A percentile compares a stretch with the other conserved stretches of the same genome.
phyloP scores from a whole-genome alignment of 208 protist species.

The Strigomonas culicis region DNA sequence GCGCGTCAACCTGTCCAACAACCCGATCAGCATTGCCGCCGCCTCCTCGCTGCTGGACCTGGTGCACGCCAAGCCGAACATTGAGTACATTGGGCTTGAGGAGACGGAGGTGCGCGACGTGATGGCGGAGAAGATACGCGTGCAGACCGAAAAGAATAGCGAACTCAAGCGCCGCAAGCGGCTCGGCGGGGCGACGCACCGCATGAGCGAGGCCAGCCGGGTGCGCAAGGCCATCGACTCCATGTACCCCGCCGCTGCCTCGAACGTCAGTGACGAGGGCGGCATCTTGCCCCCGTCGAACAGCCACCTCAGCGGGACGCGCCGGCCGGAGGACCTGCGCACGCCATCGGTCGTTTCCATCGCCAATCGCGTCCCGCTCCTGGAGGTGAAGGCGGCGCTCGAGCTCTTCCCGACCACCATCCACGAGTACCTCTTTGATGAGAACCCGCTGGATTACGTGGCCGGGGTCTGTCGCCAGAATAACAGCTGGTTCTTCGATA shows the following conservation, averaged over 20 bases:
- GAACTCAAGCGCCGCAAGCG: conserved; percentile 3
- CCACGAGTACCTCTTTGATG: conserved; percentile 62
- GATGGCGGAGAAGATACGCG: conserved; percentile 42
- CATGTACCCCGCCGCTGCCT: too few species aligned
- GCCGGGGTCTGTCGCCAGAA: conserved; percentile 36
- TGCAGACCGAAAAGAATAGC: conserved; percentile 56
- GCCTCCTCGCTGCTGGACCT: conserved; percentile 65
- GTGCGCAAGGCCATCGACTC: too few species aligned
- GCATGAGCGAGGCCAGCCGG: too few species aligned
- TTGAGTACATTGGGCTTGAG: conserved; percentile 70
- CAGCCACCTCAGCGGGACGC: background rate
- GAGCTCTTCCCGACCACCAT: conserved; percentile 25
- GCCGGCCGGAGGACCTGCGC: background rate
- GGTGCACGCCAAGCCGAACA: conserved; percentile 40
- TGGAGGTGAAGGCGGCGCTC: conserved; percentile 37
- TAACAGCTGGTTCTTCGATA: conserved; percentile 61
- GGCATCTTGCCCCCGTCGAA: too few species aligned
- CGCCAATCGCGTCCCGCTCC: conserved; percentile 23
- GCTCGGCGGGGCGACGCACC: too few species aligned
- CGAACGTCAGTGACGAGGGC: too few species aligned
- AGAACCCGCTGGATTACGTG: conserved; percentile 44
- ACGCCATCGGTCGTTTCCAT: background rate
- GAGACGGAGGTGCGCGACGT: conserved; percentile 46
- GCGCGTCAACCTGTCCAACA: conserved; percentile 75
- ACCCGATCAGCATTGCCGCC: conserved; percentile 75